Evolutionary conservation across 1,284 basidiomycete genomes (phyloP).

Genomic region (Irpex lacteus): DNA sequence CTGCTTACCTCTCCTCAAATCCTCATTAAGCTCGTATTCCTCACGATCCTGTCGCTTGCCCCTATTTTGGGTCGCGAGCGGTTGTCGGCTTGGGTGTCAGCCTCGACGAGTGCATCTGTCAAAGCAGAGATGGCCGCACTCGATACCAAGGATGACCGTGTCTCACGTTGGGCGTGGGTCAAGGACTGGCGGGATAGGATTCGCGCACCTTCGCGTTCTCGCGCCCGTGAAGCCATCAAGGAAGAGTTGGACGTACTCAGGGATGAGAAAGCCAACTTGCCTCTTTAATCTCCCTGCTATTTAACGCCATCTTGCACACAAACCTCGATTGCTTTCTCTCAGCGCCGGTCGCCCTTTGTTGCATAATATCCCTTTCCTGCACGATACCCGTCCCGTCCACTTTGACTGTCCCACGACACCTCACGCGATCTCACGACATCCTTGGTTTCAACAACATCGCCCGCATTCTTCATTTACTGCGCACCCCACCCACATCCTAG

Average conservation of each 20-base stretch:
- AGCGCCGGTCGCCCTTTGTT: background rate
- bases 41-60: constrained; percentile 74
- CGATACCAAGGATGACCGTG: constrained; percentile 34
- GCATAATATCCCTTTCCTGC: background rate
- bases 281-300: constrained; percentile 18
- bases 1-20: constrained; percentile 70
- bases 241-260: constrained; percentile 27
- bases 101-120: constrained; percentile 10
- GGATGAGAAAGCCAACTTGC: constrained; percentile 27
- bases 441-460: background rate
- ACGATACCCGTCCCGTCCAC: constrained; percentile 5
- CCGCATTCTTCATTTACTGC: background rate
- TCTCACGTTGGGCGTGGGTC: constrained; percentile 55
- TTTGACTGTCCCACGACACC: background rate
- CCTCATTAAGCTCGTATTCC: constrained; percentile 67
- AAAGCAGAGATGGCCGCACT: constrained; percentile 7
- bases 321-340: background rate
- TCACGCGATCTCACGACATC: background rate
- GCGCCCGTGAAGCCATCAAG: constrained; percentile 22
- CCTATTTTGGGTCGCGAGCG: constrained; percentile 71
- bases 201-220: constrained; percentile 42
- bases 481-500: background rate
- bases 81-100: constrained; percentile 54
- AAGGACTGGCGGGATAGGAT: constrained; percentile 57
- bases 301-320: background rate